These are phyloP conservation scores for Monilinia fructicola DNA, from an alignment of 2,329 filamentous ascomycete species.

Conservation along the genomic window DNA sequence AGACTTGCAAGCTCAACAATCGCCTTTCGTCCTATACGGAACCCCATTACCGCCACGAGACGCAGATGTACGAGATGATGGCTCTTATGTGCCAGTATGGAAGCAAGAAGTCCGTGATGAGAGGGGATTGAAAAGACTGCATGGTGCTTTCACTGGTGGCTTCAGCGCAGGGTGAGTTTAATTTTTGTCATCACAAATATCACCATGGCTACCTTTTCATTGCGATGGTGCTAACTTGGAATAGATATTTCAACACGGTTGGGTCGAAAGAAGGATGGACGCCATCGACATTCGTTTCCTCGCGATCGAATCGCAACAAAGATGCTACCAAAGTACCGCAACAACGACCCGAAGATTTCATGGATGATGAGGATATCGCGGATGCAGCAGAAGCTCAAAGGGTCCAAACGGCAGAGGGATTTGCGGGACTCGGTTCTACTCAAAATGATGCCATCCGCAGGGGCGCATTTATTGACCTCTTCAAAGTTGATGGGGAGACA, in stretches of 20 bases:
- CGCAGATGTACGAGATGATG: conserved; percentile 77
- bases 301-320: conserved; percentile 74
- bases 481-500: conserved; percentile 73
- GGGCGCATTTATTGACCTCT: conserved; percentile 65
- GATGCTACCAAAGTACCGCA: conserved; percentile 54
- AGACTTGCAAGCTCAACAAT: conserved; percentile 64
- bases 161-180: conserved; percentile 84
- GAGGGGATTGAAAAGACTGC: conserved; percentile 81
- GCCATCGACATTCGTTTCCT: conserved; percentile 88
- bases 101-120: conserved; percentile 98
- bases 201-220: neutral
- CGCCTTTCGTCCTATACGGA: conserved; percentile 77
- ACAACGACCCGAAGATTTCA: conserved; percentile 83
- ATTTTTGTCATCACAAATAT: conserved; percentile 10
- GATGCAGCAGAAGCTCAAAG: conserved; percentile 77
- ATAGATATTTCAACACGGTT: conserved; percentile 94
- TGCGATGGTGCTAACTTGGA: conserved; percentile 32
- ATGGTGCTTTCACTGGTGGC: conserved; percentile 94
- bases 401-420: conserved; percentile 70
- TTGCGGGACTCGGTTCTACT: conserved; percentile 72
- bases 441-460: conserved; percentile 52
- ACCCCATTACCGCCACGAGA: conserved; percentile 80
- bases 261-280: conserved; percentile 98
- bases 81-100: conserved; percentile 92
- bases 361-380: conserved; percentile 95